These are phyloP conservation scores for Reutealis trisperma DNA, from an alignment of 345 rosid genomes.

Conservation along the genomic window DNA sequence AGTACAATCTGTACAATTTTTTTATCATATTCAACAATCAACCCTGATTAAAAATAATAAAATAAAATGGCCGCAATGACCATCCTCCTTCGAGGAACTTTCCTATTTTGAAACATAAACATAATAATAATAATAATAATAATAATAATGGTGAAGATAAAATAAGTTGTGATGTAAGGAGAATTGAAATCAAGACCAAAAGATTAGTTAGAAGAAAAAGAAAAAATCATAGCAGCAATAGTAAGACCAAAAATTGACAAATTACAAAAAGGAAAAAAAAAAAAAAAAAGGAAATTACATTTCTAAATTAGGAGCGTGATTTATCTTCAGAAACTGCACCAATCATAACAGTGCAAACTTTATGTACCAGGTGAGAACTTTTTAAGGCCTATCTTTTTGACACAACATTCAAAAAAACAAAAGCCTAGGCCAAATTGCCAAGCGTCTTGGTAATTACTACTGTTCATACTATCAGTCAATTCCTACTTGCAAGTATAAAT, in stretches of 20 bases:
- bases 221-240: too few species aligned
- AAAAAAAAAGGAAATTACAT: too few species aligned
- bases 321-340: neutral
- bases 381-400: neutral
- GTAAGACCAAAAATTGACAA: neutral
- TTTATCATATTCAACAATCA: neutral
- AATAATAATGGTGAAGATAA: neutral
- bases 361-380: neutral
- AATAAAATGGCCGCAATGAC: neutral
- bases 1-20: too few species aligned
- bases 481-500: neutral
- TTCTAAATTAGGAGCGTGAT: neutral
- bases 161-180: neutral
- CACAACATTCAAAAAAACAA: neutral
- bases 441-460: neutral
- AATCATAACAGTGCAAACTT: neutral
- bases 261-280: neutral
- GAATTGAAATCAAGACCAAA: too few species aligned
- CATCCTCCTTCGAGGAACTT: neutral
- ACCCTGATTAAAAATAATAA: neutral
- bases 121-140: too few species aligned
- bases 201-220: too few species aligned
- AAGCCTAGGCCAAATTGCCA: neutral
- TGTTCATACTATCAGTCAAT: neutral
- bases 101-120: neutral